Evolutionary conservation across 2,329 filamentous ascomycete species (phyloP).

Genomic region (Colletotrichum coccodes): DNA sequence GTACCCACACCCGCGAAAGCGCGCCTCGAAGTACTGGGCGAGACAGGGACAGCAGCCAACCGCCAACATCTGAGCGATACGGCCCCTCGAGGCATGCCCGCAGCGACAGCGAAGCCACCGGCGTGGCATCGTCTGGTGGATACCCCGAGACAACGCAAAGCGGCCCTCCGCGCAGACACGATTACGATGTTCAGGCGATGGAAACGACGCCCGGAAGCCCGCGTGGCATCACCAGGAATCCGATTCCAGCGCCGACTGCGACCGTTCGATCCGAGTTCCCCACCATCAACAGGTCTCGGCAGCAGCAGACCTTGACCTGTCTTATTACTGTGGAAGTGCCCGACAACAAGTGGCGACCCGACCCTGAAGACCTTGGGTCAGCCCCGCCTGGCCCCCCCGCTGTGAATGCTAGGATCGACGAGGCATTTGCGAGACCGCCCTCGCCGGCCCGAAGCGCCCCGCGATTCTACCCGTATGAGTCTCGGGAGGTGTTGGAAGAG

Average conservation of each 20-base stretch:
- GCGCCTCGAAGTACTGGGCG: slow-evolving; percentile 47
- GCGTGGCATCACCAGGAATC: slow-evolving; percentile 78
- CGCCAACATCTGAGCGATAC: slow-evolving; percentile 55
- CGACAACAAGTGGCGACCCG: slow-evolving; percentile 89
- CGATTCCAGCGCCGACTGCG: slow-evolving; percentile 90
- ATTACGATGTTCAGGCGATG: slow-evolving; percentile 97
- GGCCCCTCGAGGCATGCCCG: slow-evolving; percentile 68
- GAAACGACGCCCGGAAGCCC: slow-evolving; percentile 85
- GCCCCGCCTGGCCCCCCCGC: slow-evolving; percentile 54
- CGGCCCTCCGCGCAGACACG: slow-evolving; percentile 79
- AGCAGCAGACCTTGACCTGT: slow-evolving; percentile 95
- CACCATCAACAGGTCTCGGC: slow-evolving; percentile 88
- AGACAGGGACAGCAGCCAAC: slow-evolving; percentile 61
- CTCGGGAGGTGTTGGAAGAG: slow-evolving; percentile 80
- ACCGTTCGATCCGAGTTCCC: slow-evolving; percentile 97
- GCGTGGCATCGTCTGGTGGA: slow-evolving; percentile 78
- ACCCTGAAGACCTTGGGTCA: slow-evolving; percentile 81
- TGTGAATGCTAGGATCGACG: slow-evolving; percentile 57
- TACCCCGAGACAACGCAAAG: slow-evolving; percentile 82
- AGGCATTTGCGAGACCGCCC: slow-evolving; percentile 64
- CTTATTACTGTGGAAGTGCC: slow-evolving; percentile 93
- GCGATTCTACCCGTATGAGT: slow-evolving; percentile 77
- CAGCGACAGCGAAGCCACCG: slow-evolving; percentile 82
- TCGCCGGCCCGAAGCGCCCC: slow-evolving; percentile 69
- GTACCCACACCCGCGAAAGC: slow-evolving; percentile 49